Base-by-base conservation (phyloP, 2,329 filamentous ascomycete species). In the Calonectria henricotiae region DNA sequence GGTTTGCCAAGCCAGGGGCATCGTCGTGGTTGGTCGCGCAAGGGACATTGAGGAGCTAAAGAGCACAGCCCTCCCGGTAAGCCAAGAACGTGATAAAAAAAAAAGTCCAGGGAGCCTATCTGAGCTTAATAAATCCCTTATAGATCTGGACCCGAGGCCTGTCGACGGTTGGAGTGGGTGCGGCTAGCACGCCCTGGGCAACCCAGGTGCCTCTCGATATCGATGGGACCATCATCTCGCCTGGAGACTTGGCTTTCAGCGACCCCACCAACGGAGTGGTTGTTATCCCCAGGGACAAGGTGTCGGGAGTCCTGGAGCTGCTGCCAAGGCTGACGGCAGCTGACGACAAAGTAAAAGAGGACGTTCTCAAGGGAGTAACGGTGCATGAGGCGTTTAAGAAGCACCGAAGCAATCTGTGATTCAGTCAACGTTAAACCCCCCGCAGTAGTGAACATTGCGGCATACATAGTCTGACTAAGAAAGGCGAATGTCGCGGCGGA, bases 231-330 rank as follows among this genome's bases (percentile, higher is more conserved):
- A 69, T 80, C 41, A 79, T 87, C 60, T 79, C 74, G 20, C 85
- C 83, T 79, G 91, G 92, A 8, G 93, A 95, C 80, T 86, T 94
- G 43, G 85, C 93, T 54, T 91, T 94, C 80, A 88, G 89, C 67
- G 93, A 95, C 79, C 87, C 89, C 5, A 82, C 84, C n/a, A 92
- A 94, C 73, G 93, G 91, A 0, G 88, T 92, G 1, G 92, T 93
- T 13, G 86, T 89, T 32, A 92, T 95, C 68, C 93, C 93, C 1
- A 82, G 84, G 58, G 86, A 86, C 39, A 88, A 89, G 75, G 79
- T 94, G 11, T 84, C 86, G 12, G 86, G 88, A 58, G 88, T 94
- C 23, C 77, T 93, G 13, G 87, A 88, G 60, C 77, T 94, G 73
- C 83, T 92, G 73, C 90, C 91, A 70, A 68, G 75, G 68, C 77